Percentiles rank a stretch among this genome's conserved stretches.
Evolutionary conservation across 192 early-diverging fungal species (phyloP).

Genomic region (Martensiomyces pterosporus): DNA sequence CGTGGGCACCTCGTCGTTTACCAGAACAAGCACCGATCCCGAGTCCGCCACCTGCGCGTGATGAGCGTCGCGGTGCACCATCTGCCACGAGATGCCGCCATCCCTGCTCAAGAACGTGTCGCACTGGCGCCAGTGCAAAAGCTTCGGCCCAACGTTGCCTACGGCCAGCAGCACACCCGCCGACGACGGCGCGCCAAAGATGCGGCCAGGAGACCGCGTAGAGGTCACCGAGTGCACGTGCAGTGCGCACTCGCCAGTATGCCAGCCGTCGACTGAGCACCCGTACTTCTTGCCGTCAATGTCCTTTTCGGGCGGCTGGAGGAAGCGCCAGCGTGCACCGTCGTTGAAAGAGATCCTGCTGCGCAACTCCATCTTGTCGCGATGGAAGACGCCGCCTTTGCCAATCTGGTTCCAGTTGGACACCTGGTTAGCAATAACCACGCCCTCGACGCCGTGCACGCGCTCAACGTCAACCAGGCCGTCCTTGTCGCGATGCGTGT

Average conservation of each 20-base stretch:
- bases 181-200: slow-evolving; percentile 69
- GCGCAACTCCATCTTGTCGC: slow-evolving; percentile 55
- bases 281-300: slow-evolving; percentile 52
- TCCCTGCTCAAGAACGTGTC: slow-evolving; percentile 87
- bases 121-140: slow-evolving; percentile 67
- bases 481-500: slow-evolving; percentile 69
- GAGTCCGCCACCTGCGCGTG: slow-evolving; percentile 83
- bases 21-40: slow-evolving; percentile 71
- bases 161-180: slow-evolving; percentile 89
- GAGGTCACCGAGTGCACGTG: slow-evolving; percentile 85
- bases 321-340: slow-evolving; percentile 68
- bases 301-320: slow-evolving; percentile 63
- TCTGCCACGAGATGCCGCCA: slow-evolving; percentile 74
- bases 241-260: slow-evolving; percentile 65
- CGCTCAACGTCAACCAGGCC: slow-evolving; percentile 91
- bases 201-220: slow-evolving; percentile 58
- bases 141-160: slow-evolving; percentile 73
- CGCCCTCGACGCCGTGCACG: slow-evolving; percentile 74
- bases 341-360: slow-evolving; percentile 85
- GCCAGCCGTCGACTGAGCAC: slow-evolving; percentile 50
- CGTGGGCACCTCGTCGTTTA: slow-evolving; percentile 56
- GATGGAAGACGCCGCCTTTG: slow-evolving; percentile 27
- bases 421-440: slow-evolving; percentile 83
- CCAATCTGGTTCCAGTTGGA: slow-evolving; percentile 66
- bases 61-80: slow-evolving; percentile 64